phyloP scores from a whole-genome alignment of 2,329 filamentous ascomycete genomes.

The Tolypocladium ovalisporum region DNA sequence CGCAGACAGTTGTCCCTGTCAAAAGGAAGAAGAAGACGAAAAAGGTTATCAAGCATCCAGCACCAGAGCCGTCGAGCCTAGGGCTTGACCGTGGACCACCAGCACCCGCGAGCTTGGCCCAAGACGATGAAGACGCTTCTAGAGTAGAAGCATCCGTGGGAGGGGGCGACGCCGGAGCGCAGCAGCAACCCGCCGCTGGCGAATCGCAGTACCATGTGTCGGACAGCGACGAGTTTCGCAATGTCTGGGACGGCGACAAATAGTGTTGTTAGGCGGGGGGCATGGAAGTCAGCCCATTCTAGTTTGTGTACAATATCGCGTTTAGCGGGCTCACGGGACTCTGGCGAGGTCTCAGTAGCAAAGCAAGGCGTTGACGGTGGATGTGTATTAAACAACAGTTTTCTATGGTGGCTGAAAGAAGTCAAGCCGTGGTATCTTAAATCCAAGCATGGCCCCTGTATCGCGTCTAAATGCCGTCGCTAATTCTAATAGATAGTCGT shows the following conservation, averaged over 20 bases:
- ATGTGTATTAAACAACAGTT: not conserved
- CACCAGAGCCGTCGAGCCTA: constrained; percentile 18
- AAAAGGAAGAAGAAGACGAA: constrained; percentile 28
- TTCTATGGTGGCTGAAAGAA: not conserved
- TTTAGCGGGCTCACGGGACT: not conserved
- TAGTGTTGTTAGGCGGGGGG: not conserved
- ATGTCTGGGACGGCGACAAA: constrained; percentile 26
- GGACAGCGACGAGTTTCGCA: constrained; percentile 32
- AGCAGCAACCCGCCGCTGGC: constrained; percentile 6
- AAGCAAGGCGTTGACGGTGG: constrained; percentile 15
- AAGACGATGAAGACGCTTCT: constrained; percentile 1
- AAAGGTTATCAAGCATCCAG: constrained; percentile 20
- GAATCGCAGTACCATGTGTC: constrained; percentile 17
- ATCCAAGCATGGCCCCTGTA: not conserved
- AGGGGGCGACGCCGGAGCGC: constrained; percentile 1
- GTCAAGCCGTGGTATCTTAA: not conserved
- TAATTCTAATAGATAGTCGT: not conserved
- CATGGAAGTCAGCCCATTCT: not conserved
- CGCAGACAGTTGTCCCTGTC: constrained; percentile 18
- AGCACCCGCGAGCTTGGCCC: not conserved
- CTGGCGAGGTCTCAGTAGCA: constrained; percentile 3
- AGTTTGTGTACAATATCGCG: not conserved
- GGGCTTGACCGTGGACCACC: constrained; percentile 13
- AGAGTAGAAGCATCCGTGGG: constrained; percentile 9
- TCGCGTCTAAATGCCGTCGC: not conserved